phyloP scores from a whole-genome alignment of 345 rosid species.

The Erodium maritimum region DNA sequence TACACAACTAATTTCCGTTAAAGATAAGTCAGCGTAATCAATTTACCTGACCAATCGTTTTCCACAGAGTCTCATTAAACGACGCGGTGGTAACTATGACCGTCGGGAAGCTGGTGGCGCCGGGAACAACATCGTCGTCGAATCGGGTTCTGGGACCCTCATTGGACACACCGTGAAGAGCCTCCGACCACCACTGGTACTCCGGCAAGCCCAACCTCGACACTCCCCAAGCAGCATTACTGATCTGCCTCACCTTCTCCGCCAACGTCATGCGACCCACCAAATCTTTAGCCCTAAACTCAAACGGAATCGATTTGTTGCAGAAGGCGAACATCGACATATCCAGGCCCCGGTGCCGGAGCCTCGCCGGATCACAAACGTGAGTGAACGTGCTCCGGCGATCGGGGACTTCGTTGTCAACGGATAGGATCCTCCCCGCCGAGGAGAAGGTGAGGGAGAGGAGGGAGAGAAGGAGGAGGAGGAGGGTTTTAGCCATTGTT shows the following conservation, averaged over 20 bases:
- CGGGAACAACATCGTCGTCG: slow-evolving; percentile 19
- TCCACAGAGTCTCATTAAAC: slow-evolving; percentile 32
- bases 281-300: slow-evolving; percentile 23
- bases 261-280: slow-evolving; percentile 18
- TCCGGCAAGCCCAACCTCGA: slow-evolving; percentile 22
- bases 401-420: too few species aligned
- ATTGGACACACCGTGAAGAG: slow-evolving; percentile 32
- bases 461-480: too few species aligned
- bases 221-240: slow-evolving; percentile 16
- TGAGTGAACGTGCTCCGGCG: too few species aligned
- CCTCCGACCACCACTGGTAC: slow-evolving; percentile 47
- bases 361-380: slow-evolving; percentile 20
- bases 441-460: too few species aligned
- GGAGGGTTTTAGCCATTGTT: too few species aligned
- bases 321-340: slow-evolving; percentile 16
- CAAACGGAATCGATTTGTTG: slow-evolving; percentile 15
- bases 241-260: slow-evolving; percentile 27
- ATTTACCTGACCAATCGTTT: slow-evolving; percentile 34
- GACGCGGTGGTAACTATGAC: slow-evolving; percentile 27
- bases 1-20: too few species aligned
- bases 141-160: slow-evolving; percentile 24
- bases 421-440: too few species aligned
- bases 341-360: slow-evolving; percentile 1
- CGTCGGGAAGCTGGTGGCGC: slow-evolving; percentile 33
- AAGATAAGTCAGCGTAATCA: too few species aligned